phyloP scores from a whole-genome alignment of 257 asterid species.

The Solanum peruvianum region DNA sequence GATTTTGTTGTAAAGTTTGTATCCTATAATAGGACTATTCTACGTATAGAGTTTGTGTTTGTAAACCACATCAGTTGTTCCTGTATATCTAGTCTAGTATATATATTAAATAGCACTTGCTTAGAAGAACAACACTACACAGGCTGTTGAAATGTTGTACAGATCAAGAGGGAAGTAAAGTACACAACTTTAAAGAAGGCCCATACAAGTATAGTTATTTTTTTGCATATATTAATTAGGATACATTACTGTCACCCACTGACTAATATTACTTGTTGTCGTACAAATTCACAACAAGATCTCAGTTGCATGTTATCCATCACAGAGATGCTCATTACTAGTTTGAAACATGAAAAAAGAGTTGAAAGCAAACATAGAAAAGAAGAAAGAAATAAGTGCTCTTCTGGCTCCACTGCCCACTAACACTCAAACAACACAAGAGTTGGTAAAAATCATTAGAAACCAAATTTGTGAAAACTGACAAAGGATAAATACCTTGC shows the following conservation, averaged over 20 bases:
- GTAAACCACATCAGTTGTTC: not conserved
- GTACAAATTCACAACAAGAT: not conserved
- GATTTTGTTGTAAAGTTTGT: not conserved
- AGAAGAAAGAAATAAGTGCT: not conserved
- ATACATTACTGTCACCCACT: too few relatives aligned
- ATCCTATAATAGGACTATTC: not conserved
- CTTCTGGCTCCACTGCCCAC: not conserved
- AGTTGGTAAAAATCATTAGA: not conserved
- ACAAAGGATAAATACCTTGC: not conserved
- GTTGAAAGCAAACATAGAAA: not conserved
- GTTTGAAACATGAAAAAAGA: not conserved
- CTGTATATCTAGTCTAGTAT: too few relatives aligned
- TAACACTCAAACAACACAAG: not conserved
- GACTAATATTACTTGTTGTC: too few relatives aligned
- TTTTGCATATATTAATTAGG: too few relatives aligned
- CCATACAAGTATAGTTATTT: not conserved
- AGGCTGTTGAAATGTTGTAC: not conserved
- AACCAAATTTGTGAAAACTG: not conserved
- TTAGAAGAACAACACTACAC: not conserved
- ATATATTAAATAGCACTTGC: too few relatives aligned
- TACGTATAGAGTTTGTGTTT: not conserved
- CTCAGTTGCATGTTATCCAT: not conserved
- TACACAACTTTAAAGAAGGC: not conserved
- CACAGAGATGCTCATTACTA: not conserved
- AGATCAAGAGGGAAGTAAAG: not conserved